Evolutionary conservation across 495 filamentous ascomycete species (phyloP).

Genomic region (Talaromyces ruber): DNA sequence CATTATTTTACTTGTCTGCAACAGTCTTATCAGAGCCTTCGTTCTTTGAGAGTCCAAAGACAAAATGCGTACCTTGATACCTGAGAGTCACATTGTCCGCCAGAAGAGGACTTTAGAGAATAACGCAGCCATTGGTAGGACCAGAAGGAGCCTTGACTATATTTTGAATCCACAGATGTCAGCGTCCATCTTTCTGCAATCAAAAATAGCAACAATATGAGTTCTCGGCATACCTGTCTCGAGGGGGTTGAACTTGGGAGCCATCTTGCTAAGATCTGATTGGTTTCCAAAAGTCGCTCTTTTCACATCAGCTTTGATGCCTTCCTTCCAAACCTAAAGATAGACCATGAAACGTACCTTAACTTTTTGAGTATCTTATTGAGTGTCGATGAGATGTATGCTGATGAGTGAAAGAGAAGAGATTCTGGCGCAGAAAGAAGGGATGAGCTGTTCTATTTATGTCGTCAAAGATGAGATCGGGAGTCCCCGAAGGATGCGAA

Average conservation of each 20-base stretch:
- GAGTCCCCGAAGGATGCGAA: background rate
- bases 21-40: background rate
- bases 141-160: background rate
- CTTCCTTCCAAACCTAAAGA: background rate
- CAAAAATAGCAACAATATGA: background rate
- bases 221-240: background rate
- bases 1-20: background rate
- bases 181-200: background rate
- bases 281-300: background rate
- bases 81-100: background rate
- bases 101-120: background rate
- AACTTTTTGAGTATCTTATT: background rate
- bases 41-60: background rate
- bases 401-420: background rate
- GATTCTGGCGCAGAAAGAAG: background rate
- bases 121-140: background rate
- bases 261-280: background rate
- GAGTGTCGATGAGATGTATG: background rate
- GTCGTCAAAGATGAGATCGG: background rate
- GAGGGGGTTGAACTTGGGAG: constrained; percentile 2
- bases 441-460: background rate
- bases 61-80: background rate
- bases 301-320: background rate
- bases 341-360: background rate
- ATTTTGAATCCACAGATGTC: background rate